Evolutionary conservation across 805 yeast genomes (phyloP), one percentile per base, ranked within the genome.

Genomic region (Candida oleophila): DNA sequence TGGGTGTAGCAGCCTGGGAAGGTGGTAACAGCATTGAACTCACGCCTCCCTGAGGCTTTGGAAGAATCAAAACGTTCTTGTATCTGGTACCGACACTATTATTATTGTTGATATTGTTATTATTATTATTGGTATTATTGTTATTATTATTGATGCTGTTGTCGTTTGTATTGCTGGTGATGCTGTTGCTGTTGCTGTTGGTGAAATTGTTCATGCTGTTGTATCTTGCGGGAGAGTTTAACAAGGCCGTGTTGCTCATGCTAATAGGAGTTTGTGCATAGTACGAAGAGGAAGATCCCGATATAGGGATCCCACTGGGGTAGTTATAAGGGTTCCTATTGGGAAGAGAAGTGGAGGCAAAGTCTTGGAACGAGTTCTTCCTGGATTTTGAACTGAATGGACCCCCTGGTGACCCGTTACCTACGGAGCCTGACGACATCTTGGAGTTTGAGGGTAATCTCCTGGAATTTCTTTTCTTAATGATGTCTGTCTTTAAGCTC

Each of bases 401-500:
- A 21, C 22, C 18, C 9, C 28, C 33, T 8, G 19, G 14, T 5
- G 40, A 15, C 12, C 20, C 20, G 16, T 22, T 33, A 4, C 48
- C 48, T 11, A 36, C 39, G 4, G 50, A 45, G 14, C 41, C 18
- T 3, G 54, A 43, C n/a, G 42, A 28, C 30, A 38, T 47, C n/a
- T 35, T 16, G 16, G 25, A 18, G 18, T 44, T 36, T 16, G 39
- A 36, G 5, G 62, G 46, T 19, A 55, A 41, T 46, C 61, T 56
- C 40, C 79, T 76, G 2, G 82, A 74, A 48, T 73, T 73, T 54
- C 86, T 64, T 60, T 81, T 81, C 47, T 78, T 80, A 43, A 81
- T 81, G 11, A 78, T 76, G 51, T 79, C 84, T 0, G 81, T 79
- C 49, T 79, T 79, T 46, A 79, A 64, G 20, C 83, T 75, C 20